Evolutionary conservation across 305 asterid species (phyloP), one percentile per base, ranked within the genome.

Genomic region (Fraxinus greggii): DNA sequence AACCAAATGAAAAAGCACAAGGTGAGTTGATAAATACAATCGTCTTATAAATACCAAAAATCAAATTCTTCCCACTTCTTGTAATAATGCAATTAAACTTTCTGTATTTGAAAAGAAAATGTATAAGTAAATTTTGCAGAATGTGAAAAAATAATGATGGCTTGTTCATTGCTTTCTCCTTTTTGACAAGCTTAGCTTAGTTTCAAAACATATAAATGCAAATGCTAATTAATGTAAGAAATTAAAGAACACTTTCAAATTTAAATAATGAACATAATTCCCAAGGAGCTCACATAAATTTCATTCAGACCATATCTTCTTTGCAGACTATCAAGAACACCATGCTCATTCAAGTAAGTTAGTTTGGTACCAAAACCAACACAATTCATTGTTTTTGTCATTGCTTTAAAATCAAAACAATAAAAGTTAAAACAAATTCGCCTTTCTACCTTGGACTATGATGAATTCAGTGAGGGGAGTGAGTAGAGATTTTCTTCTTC

Each of bases 281-380:
- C n/a, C 19, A 48, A 76, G 54, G 32, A 48, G 88, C 98, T 88
- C 84, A 94, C 98, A 84, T 95, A 94, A 74, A 95, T 94, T 83
- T 95, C 99, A 89, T 95, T 95, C 31, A 94, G 97, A 48, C 85
- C 90, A 72, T 95, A 94, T 89, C 98, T 86, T 86, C 95, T 92
- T 85, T 90, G 92, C 33, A 95, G 94, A 90, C 94, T 94, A 84
- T 95, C 97, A 75, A 95, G 95, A 84, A 95, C 97, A 35, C 97
- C 96, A 0, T 98, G 98, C 89, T 95, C 99, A 86, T 95, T 95
- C 94, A 95, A 85, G 80, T 92, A 95, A 67, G 98, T 95, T 90
- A 95, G 84, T 72, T 94, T 95, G 59, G 98, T 95, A 36, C 3
- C 42, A 36, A 36, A 36, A 36, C 7, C 12, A 36, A 38, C 4